phyloP scores from a whole-genome alignment of 106 monocot species.

The Allium sativum region DNA sequence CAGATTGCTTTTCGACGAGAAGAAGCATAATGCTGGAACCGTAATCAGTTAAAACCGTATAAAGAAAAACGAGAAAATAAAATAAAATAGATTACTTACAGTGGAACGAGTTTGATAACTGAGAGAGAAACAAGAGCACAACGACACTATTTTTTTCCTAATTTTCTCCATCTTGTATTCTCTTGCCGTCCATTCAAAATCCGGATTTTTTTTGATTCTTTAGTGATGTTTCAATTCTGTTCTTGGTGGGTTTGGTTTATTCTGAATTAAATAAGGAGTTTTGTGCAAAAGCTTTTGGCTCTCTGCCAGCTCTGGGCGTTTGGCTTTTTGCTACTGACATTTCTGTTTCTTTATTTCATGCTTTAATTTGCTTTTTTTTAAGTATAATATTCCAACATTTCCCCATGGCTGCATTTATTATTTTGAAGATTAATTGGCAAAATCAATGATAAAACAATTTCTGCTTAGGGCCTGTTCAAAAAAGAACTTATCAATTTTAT shows the following conservation, averaged over 20 bases:
- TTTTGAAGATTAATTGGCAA: too few species aligned
- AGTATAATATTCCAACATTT: too few species aligned
- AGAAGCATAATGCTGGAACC: not conserved
- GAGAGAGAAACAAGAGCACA: conserved; percentile 46
- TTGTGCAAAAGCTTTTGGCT: too few species aligned
- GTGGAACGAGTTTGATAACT: conserved; percentile 1
- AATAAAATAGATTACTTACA: conserved; percentile 1
- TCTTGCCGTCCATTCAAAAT: not conserved
- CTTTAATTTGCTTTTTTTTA: not conserved
- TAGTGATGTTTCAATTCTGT: too few species aligned
- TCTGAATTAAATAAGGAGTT: too few species aligned
- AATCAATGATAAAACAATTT: too few species aligned
- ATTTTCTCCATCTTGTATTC: conserved; percentile 31
- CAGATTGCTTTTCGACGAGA: not conserved
- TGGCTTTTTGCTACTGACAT: not conserved
- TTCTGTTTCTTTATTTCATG: conserved; percentile 3
- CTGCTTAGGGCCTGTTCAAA: too few species aligned
- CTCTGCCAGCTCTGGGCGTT: not conserved
- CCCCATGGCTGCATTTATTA: too few species aligned
- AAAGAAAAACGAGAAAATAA: not conserved
- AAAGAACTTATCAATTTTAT: too few species aligned
- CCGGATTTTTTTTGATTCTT: too few species aligned
- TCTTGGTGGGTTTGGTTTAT: too few species aligned
- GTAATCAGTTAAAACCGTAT: not conserved
- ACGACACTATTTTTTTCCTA: conserved; percentile 33